These are phyloP conservation scores for Apiospora sp. DNA, from an alignment of 2,329 filamentous ascomycete genomes.

Conservation along the genomic window DNA sequence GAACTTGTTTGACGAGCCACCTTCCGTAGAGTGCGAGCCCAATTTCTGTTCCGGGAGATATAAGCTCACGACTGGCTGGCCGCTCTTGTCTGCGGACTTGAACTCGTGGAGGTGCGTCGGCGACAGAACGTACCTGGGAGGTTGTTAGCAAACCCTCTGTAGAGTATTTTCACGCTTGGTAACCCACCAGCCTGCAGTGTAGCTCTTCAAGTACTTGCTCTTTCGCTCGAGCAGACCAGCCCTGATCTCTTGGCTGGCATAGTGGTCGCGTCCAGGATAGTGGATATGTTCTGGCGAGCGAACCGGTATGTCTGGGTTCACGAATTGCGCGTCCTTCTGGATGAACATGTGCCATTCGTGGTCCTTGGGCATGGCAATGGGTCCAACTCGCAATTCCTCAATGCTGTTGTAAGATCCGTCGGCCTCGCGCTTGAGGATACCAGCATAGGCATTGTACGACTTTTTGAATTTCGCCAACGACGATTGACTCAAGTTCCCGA, in stretches of 20 bases:
- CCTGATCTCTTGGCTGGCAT: constrained; percentile 82
- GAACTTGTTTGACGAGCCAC: constrained; percentile 93
- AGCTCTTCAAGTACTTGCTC: constrained; percentile 98
- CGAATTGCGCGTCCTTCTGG: constrained; percentile 81
- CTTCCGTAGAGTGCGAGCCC: constrained; percentile 84
- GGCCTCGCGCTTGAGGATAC: constrained; percentile 89
- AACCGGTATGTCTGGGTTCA: constrained; percentile 83
- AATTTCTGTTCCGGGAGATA: constrained; percentile 95
- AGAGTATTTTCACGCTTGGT: not conserved
- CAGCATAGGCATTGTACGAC: constrained; percentile 92
- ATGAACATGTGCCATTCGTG: constrained; percentile 90
- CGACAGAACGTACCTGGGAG: constrained; percentile 85
- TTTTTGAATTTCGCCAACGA: constrained; percentile 99
- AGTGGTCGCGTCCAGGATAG: constrained; percentile 90
- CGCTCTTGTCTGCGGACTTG: constrained; percentile 94
- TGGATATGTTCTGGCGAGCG: constrained; percentile 83
- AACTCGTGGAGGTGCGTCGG: constrained; percentile 98
- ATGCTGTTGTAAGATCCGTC: constrained; percentile 81
- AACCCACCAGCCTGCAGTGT: constrained; percentile 89
- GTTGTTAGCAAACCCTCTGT: constrained; percentile 33
- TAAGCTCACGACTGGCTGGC: constrained; percentile 94
- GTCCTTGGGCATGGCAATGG: constrained; percentile 93
- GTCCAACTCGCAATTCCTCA: constrained; percentile 83
- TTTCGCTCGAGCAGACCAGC: constrained; percentile 94
- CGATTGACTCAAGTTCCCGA: constrained; percentile 92